Percentiles rank a stretch among this genome's conserved stretches.
These are phyloP conservation scores for Mucor ambiguus DNA, from an alignment of 371 early-diverging fungal genomes.

Conservation along the genomic window DNA sequence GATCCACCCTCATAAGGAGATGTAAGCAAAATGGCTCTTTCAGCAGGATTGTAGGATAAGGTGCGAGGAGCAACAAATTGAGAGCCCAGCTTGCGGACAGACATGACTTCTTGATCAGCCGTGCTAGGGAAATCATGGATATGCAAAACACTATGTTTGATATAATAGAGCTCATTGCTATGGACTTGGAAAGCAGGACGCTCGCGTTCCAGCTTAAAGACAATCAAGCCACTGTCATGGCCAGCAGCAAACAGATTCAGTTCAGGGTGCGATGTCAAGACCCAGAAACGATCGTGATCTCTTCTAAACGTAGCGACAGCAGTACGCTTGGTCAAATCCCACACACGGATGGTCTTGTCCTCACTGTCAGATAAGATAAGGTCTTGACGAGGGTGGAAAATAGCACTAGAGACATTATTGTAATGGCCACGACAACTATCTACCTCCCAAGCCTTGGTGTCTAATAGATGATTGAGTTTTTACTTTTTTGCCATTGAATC, in stretches of 20 bases:
- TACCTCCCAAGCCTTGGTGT: conserved; percentile 96
- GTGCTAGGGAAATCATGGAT: conserved; percentile 77
- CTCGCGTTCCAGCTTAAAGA: conserved; percentile 97
- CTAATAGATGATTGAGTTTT: conserved; percentile 35
- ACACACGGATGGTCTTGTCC: conserved; percentile 96
- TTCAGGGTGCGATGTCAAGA: conserved; percentile 92
- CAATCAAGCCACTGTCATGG: conserved; percentile 97
- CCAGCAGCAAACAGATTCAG: conserved; percentile 96
- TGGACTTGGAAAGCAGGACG: conserved; percentile 88
- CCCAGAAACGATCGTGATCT: conserved; percentile 98
- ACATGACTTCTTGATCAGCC: conserved; percentile 77
- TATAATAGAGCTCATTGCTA: conserved; percentile 80
- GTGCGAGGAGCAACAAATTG: conserved; percentile 74
- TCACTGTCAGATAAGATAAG: conserved; percentile 94
- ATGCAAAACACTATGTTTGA: conserved; percentile 83
- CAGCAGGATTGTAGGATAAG: conserved; percentile 94
- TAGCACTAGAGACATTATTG: conserved; percentile 93
- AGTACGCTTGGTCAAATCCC: conserved; percentile 95
- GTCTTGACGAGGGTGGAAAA: conserved; percentile 94
- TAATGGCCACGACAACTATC: conserved; percentile 98
- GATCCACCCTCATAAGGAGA: conserved; percentile 85
- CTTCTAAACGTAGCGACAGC: conserved; percentile 91
- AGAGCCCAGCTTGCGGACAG: conserved; percentile 70
- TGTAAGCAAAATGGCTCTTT: conserved; percentile 83
- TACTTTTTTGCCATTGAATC: neutral